Conservation (phyloP, 495 filamentous ascomycete species). For the Podospora bellae-mahoneyi region DNA sequence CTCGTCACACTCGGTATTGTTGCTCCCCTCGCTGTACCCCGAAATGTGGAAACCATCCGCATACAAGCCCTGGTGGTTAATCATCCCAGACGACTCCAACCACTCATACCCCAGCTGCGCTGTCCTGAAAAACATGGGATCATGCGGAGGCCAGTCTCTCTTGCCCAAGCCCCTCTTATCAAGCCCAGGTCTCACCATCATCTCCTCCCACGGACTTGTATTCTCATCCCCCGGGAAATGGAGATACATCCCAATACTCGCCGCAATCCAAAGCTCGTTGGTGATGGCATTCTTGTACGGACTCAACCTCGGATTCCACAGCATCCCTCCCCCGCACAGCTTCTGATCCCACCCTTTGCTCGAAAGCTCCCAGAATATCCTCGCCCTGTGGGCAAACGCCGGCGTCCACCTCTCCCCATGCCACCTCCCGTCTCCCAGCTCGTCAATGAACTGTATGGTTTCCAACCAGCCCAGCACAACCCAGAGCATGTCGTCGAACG, state of each 20-base stretch:
- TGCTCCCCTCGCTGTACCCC: slow-evolving; percentile 51
- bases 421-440: slow-evolving; percentile 56
- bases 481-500: slow-evolving; percentile 97
- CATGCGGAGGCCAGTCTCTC: slow-evolving; percentile 44
- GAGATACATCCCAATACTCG: slow-evolving; percentile 85
- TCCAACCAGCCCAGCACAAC: slow-evolving; percentile 92
- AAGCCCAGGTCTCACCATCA: not conserved
- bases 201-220: slow-evolving; percentile 53
- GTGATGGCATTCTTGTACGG: slow-evolving; percentile 99
- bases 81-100: slow-evolving; percentile 79
- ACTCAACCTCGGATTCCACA: slow-evolving; percentile 76
- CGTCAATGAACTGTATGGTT: slow-evolving; percentile 67
- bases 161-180: not conserved
- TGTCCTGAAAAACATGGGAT: slow-evolving; percentile 62
- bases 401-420: slow-evolving; percentile 73
- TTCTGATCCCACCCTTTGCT: slow-evolving; percentile 74
- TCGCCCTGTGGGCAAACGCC: slow-evolving; percentile 78
- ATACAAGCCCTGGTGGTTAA: slow-evolving; percentile 71
- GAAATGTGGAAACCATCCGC: slow-evolving; percentile 89
- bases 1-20: slow-evolving; percentile 62
- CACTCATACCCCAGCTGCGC: slow-evolving; percentile 79
- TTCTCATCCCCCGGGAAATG: slow-evolving; percentile 80
- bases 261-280: slow-evolving; percentile 84
- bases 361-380: slow-evolving; percentile 86
- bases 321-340: slow-evolving; percentile 87